Conservation (phyloP, 2,329 filamentous ascomycete genomes). For the Sporothrix inflata region DNA sequence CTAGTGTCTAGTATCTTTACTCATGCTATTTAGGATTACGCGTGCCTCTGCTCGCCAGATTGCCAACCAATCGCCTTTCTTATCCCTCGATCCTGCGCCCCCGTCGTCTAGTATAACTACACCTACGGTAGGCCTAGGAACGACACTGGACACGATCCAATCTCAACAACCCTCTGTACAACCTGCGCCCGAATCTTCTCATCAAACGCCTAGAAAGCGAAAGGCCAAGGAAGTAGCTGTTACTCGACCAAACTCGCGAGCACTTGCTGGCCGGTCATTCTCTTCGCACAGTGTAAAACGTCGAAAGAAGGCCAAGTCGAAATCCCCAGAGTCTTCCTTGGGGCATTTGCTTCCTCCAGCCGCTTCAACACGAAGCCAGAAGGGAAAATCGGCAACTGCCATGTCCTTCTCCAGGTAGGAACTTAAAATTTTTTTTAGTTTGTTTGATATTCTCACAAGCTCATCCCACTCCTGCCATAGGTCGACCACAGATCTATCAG, state of each 20-base stretch:
- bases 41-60: conserved; percentile 92
- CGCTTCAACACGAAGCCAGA: conserved; percentile 55
- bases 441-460: not conserved
- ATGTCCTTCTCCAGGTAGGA: conserved; percentile 75
- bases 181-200: not conserved
- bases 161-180: conserved; percentile 43
- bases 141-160: conserved; percentile 36
- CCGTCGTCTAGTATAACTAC: not conserved
- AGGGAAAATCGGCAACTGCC: conserved; percentile 62
- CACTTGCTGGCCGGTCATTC: conserved; percentile 32
- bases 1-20: conserved; percentile 41
- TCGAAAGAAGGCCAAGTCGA: conserved; percentile 59
- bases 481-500: not conserved
- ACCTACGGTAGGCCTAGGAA: conserved; percentile 35
- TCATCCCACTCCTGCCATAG: not conserved
- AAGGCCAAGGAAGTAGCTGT: conserved; percentile 23
- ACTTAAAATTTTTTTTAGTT: not conserved
- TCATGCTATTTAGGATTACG: conserved; percentile 93
- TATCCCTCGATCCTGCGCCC: not conserved
- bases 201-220: conserved; percentile 30
- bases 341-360: conserved; percentile 42
- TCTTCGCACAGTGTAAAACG: conserved; percentile 69
- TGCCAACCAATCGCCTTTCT: conserved; percentile 51
- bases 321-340: conserved; percentile 39
- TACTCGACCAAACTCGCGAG: conserved; percentile 17